These are phyloP conservation scores for Pythium vanterpoolii DNA, from an alignment of 352 stramenopile genomes.

Conservation along the genomic window DNA sequence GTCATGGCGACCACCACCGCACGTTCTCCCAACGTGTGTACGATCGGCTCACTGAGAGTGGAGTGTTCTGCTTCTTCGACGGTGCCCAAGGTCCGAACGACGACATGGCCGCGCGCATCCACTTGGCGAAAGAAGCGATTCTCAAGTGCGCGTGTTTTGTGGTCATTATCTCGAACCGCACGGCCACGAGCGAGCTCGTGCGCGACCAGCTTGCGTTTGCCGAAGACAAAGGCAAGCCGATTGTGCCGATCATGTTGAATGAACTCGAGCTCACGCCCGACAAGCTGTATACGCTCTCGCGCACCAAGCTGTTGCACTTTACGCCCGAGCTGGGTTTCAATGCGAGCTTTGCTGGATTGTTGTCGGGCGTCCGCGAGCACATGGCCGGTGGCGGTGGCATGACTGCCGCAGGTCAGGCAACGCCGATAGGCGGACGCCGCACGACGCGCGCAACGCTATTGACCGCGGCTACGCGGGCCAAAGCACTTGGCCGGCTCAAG, in stretches of 20 bases:
- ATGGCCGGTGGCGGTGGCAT: slow-evolving; percentile 15
- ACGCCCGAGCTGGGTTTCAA: slow-evolving; percentile 78
- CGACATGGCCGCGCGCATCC: slow-evolving; percentile 65
- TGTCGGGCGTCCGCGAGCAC: slow-evolving; percentile 45
- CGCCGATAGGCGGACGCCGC: neutral
- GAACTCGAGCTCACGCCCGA: slow-evolving; percentile 68
- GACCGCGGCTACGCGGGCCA: slow-evolving; percentile 11
- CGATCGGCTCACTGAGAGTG: slow-evolving; percentile 50
- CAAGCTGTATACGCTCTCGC: slow-evolving; percentile 76
- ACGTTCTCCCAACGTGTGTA: slow-evolving; percentile 60
- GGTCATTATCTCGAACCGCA: slow-evolving; percentile 67
- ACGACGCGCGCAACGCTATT: slow-evolving; percentile 20
- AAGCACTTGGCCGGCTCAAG: slow-evolving; percentile 21
- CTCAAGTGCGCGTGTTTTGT: slow-evolving; percentile 73
- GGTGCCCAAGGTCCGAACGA: slow-evolving; percentile 32
- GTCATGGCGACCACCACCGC: slow-evolving; percentile 66
- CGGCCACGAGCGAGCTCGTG: slow-evolving; percentile 63
- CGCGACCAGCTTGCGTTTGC: slow-evolving; percentile 80
- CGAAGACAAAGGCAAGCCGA: slow-evolving; percentile 68
- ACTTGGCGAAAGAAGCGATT: slow-evolving; percentile 72
- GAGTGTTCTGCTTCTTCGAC: slow-evolving; percentile 53
- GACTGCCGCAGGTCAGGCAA: neutral
- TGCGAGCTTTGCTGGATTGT: slow-evolving; percentile 56
- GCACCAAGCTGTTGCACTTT: slow-evolving; percentile 72
- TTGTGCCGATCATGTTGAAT: slow-evolving; percentile 76